A percentile compares a stretch with the other conserved stretches of the same genome.
Evolutionary conservation across 1,284 basidiomycete genomes (phyloP).

Genomic region (Tilletia horrida): DNA sequence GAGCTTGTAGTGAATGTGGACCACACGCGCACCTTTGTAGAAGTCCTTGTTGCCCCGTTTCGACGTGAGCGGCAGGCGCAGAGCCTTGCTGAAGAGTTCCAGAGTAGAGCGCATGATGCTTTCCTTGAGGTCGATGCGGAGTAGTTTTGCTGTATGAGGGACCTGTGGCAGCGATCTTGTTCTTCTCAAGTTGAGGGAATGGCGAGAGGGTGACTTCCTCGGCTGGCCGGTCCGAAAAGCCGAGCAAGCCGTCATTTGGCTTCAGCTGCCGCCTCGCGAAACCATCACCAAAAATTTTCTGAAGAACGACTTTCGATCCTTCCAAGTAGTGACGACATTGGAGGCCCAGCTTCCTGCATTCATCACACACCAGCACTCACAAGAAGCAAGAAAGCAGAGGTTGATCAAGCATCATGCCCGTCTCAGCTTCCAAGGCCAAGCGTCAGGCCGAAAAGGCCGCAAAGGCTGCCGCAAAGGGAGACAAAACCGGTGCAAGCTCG

Average conservation of each 20-base stretch:
- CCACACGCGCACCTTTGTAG: slow-evolving; percentile 43
- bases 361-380: slow-evolving; percentile 2
- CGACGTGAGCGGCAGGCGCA: slow-evolving; percentile 49
- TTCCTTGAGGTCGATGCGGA: not conserved
- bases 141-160: no score
- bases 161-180: no score
- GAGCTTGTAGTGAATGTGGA: not conserved
- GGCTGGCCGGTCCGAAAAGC: not conserved
- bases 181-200: no score
- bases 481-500: slow-evolving; percentile 32
- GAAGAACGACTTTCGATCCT: not conserved
- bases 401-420: slow-evolving; percentile 37
- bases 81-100: slow-evolving; percentile 44
- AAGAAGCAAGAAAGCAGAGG: not conserved
- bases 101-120: slow-evolving; percentile 45
- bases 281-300: not conserved
- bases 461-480: slow-evolving; percentile 49
- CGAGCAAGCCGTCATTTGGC: not conserved
- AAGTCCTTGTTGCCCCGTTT: slow-evolving; percentile 54
- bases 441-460: slow-evolving; percentile 55
- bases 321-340: not conserved
- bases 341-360: no score
- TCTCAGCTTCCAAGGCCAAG: slow-evolving; percentile 55
- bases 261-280: not conserved
- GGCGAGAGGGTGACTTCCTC: not conserved